Percentiles rank a stretch among this genome's conserved stretches.
Evolutionary conservation across 306 rosid genomes (phyloP).

Genomic region (Rubus parviflorus): DNA sequence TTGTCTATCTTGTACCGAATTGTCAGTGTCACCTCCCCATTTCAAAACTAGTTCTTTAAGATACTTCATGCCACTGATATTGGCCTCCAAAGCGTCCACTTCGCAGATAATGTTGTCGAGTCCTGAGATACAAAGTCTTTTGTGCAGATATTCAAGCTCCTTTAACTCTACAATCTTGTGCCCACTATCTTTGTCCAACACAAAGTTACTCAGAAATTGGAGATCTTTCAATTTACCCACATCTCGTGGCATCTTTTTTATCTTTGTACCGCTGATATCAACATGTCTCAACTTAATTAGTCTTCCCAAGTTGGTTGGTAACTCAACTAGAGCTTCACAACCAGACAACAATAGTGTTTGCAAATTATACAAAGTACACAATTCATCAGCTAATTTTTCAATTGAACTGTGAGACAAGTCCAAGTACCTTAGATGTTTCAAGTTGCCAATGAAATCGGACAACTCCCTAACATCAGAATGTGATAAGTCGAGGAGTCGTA

Average conservation of each 20-base stretch:
- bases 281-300: constrained; percentile 21
- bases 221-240: constrained; percentile 10
- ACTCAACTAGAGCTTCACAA: not conserved
- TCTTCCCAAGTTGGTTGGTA: constrained; percentile 17
- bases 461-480: not conserved
- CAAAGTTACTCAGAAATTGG: constrained; percentile 6
- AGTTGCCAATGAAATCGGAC: not conserved
- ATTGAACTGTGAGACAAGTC: constrained; percentile 17
- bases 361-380: constrained; percentile 20
- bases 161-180: constrained; percentile 1
- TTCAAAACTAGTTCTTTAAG: constrained; percentile 19
- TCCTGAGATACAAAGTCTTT: constrained; percentile 20
- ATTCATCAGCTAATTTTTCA: not conserved
- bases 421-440: constrained; percentile 18
- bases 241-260: constrained; percentile 16
- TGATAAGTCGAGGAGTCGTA: not conserved
- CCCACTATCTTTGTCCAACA: not conserved
- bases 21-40: constrained; percentile 2
- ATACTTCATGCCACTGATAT: not conserved
- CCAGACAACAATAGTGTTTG: constrained; percentile 18
- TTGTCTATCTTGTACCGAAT: not conserved
- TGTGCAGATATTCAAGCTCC: not conserved
- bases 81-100: constrained; percentile 13
- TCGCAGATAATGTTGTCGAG: constrained; percentile 7
- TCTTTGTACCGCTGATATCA: not conserved